A percentile compares a stretch with the other conserved stretches of the same genome.
Evolutionary conservation across 2,329 filamentous ascomycete species (phyloP).

Genomic region (Rhynchosporium secalis): DNA sequence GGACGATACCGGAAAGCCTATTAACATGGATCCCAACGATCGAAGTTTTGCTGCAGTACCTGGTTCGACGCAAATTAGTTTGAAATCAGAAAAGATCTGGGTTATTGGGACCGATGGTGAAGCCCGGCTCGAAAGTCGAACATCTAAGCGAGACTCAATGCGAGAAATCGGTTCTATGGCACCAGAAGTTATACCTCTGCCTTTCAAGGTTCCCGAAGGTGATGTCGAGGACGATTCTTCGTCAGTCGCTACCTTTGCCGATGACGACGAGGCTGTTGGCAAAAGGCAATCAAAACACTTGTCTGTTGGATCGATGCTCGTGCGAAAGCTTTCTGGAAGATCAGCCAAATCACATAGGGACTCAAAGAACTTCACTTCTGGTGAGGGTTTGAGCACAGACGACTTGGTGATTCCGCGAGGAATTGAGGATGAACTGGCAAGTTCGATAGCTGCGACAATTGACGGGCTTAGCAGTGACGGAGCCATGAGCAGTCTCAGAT

Average conservation of each 20-base stretch:
- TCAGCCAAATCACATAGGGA: constrained; percentile 29
- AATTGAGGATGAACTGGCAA: constrained; percentile 43
- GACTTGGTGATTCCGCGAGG: constrained; percentile 45
- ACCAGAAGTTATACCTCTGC: constrained; percentile 63
- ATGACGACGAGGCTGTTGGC: constrained; percentile 58
- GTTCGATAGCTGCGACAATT: constrained; percentile 59
- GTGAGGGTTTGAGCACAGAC: constrained; percentile 42
- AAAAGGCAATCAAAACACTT: constrained; percentile 52
- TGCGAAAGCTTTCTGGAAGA: constrained; percentile 31
- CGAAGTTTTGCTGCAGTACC: constrained; percentile 40
- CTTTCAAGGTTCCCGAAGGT: constrained; percentile 59
- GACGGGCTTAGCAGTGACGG: constrained; percentile 49
- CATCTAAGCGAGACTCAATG: constrained; percentile 36
- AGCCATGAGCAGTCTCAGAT: constrained; percentile 37
- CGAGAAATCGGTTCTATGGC: constrained; percentile 41
- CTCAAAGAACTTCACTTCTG: constrained; percentile 34
- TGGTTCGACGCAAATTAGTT: constrained; percentile 30
- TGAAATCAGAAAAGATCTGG: constrained; percentile 40
- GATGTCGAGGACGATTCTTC: constrained; percentile 55
- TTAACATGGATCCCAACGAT: constrained; percentile 54
- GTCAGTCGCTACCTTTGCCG: constrained; percentile 70
- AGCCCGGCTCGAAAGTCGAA: constrained; percentile 35
- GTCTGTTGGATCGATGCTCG: constrained; percentile 48
- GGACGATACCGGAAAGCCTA: constrained; percentile 46
- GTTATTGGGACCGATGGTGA: constrained; percentile 40